Evolutionary conservation across 331 rosid genomes (phyloP).

Genomic region (Rhamnella rubrinervis): DNA sequence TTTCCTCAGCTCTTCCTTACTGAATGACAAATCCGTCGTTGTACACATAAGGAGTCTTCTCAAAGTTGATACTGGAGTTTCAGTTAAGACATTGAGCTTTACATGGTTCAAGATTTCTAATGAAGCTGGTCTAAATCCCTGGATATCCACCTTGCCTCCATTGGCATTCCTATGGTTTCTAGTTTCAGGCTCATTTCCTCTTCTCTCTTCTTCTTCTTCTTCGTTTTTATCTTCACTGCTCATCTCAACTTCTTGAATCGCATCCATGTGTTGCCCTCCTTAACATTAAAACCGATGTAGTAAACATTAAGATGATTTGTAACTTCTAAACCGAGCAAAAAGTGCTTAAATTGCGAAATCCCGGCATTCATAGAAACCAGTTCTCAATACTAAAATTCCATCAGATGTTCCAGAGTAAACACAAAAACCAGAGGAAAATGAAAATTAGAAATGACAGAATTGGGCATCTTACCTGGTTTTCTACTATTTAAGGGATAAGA

Average conservation of each 20-base stretch:
- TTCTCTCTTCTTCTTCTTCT: conserved; percentile 19
- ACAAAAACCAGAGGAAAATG: neutral
- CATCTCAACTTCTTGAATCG: conserved; percentile 65
- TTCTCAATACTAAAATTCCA: too few relatives aligned
- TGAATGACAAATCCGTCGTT: conserved; percentile 38
- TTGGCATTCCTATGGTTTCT: conserved; percentile 5
- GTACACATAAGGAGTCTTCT: conserved; percentile 44
- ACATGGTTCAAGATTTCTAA: conserved; percentile 52
- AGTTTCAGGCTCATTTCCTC: conserved; percentile 13
- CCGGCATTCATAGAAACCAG: too few relatives aligned
- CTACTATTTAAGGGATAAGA: conserved; percentile 20
- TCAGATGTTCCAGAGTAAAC: too few relatives aligned
- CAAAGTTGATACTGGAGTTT: conserved; percentile 58
- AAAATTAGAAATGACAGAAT: neutral
- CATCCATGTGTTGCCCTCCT: conserved; percentile 45
- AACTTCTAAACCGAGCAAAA: neutral
- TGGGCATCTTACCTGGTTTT: conserved; percentile 29
- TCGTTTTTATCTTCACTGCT: conserved; percentile 25
- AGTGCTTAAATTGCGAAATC: neutral
- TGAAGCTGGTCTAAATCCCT: conserved; percentile 39
- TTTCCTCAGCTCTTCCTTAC: conserved; percentile 52
- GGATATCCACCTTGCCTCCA: neutral
- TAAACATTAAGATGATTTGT: neutral
- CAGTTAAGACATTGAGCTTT: conserved; percentile 51
- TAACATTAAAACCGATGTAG: conserved; percentile 5